Evolutionary conservation across 2,329 filamentous ascomycete species (phyloP).

Genomic region (Neonectria faginata): DNA sequence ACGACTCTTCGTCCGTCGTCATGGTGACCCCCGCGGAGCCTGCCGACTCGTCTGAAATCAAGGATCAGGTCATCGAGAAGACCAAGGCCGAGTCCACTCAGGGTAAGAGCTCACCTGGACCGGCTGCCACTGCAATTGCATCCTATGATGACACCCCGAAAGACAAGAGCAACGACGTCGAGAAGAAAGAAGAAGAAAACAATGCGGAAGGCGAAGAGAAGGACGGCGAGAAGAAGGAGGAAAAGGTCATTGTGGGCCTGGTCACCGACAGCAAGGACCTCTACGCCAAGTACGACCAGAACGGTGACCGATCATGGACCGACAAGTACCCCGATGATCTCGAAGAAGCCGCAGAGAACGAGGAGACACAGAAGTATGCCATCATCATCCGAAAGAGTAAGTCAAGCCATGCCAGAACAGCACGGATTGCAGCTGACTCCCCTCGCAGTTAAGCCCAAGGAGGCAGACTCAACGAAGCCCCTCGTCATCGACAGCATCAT

Average conservation of each 20-base stretch:
- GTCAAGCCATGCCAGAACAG: slow-evolving; percentile 4
- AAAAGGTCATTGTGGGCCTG: slow-evolving; percentile 49
- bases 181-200: slow-evolving; percentile 25
- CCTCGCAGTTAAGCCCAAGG: slow-evolving; percentile 56
- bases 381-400: slow-evolving; percentile 66
- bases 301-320: slow-evolving; percentile 66
- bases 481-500: slow-evolving; percentile 72
- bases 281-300: slow-evolving; percentile 59
- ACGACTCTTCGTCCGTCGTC: slow-evolving; percentile 35
- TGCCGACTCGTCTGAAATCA: slow-evolving; percentile 23
- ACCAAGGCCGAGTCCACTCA: slow-evolving; percentile 29
- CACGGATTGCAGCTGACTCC: not conserved
- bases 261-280: slow-evolving; percentile 56
- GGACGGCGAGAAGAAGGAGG: slow-evolving; percentile 24
- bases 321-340: slow-evolving; percentile 66
- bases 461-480: slow-evolving; percentile 69
- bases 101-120: slow-evolving; percentile 16
- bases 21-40: slow-evolving; percentile 40
- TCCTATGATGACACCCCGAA: slow-evolving; percentile 7
- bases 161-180: slow-evolving; percentile 15
- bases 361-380: slow-evolving; percentile 71
- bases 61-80: slow-evolving; percentile 30
- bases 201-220: slow-evolving; percentile 2
- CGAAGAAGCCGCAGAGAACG: slow-evolving; percentile 68
- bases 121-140: not conserved